A percentile compares a stretch with the other conserved stretches of the same genome.
phyloP scores from a whole-genome alignment of 1,284 basidiomycete genomes.

The Malassezia sympodialis region DNA sequence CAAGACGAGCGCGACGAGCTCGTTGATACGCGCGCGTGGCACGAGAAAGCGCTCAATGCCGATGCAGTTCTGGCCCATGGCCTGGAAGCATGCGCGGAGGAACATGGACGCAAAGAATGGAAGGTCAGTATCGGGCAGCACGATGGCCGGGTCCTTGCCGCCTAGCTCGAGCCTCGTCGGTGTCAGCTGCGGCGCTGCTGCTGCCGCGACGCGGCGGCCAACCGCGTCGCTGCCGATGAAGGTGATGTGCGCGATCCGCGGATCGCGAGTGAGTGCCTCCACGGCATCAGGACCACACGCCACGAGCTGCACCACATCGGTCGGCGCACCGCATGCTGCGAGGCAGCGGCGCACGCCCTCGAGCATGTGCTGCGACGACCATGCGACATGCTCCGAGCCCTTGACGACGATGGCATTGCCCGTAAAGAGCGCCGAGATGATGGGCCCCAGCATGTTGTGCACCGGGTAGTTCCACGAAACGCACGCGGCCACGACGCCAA shows the following conservation, averaged over 20 bases:
- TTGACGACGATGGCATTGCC: constrained; percentile 87
- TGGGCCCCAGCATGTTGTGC: constrained; percentile 86
- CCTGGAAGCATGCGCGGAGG: constrained; percentile 54
- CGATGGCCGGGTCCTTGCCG: constrained; percentile 54
- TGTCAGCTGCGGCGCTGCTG: constrained; percentile 72
- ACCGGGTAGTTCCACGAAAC: constrained; percentile 71
- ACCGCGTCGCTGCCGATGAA: constrained; percentile 89
- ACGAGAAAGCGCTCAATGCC: constrained; percentile 84
- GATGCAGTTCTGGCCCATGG: constrained; percentile 85
- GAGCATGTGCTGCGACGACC: constrained; percentile 51
- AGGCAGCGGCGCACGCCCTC: constrained; percentile 51
- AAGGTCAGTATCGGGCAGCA: constrained; percentile 52
- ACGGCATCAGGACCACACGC: constrained; percentile 81
- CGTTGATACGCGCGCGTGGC: constrained; percentile 62
- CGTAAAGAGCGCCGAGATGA: constrained; percentile 75
- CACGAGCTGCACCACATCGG: constrained; percentile 56
- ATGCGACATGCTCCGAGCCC: constrained; percentile 52
- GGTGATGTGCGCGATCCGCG: constrained; percentile 61
- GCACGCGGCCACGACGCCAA: constrained; percentile 83
- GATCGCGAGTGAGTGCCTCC: constrained; percentile 67
- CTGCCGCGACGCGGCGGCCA: constrained; percentile 70
- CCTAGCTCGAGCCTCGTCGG: constrained; percentile 85
- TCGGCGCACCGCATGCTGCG: constrained; percentile 63
- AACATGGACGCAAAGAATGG: constrained; percentile 52
- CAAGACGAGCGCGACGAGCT: constrained; percentile 16